Percentiles rank a stretch among this genome's conserved stretches.
phyloP scores from a whole-genome alignment of 768 basidiomycete genomes.

The Boletus rex-veris region DNA sequence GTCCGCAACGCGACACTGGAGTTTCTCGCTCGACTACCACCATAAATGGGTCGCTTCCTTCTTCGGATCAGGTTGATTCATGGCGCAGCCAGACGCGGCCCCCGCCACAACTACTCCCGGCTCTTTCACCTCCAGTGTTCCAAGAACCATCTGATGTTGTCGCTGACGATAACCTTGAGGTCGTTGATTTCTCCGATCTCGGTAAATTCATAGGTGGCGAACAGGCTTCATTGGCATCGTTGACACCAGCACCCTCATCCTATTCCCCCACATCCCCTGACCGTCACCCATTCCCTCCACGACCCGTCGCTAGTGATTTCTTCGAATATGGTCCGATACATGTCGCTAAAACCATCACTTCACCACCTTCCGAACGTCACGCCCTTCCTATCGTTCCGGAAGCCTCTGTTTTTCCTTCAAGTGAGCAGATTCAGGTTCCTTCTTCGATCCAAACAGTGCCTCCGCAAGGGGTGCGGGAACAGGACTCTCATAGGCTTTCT shows the following conservation, averaged over 20 bases:
- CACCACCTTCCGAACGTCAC: slow-evolving; percentile 17
- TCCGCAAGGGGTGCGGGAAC: slow-evolving; percentile 16
- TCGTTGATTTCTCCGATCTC: slow-evolving; percentile 79
- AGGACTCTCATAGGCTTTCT: slow-evolving; percentile 17
- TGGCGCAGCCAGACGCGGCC: slow-evolving; percentile 56
- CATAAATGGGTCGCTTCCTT: slow-evolving; percentile 27
- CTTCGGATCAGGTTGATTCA: slow-evolving; percentile 46
- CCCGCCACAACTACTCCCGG: slow-evolving; percentile 28
- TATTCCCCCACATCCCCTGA: slow-evolving; percentile 18
- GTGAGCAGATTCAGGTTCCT: slow-evolving; percentile 6
- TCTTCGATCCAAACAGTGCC: not conserved
- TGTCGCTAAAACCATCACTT: slow-evolving; percentile 35
- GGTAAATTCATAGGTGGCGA: slow-evolving; percentile 59
- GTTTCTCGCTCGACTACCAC: slow-evolving; percentile 1
- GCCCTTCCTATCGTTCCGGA: slow-evolving; percentile 17
- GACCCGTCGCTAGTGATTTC: slow-evolving; percentile 68
- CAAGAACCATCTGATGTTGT: slow-evolving; percentile 38
- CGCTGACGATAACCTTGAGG: slow-evolving; percentile 63
- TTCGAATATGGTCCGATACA: slow-evolving; percentile 50
- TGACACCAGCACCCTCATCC: slow-evolving; percentile 15
- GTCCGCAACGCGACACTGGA: slow-evolving; percentile 18
- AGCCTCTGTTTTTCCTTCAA: slow-evolving; percentile 2
- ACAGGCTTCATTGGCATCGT: slow-evolving; percentile 4
- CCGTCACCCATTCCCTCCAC: slow-evolving; percentile 31
- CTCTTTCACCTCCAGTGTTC: slow-evolving; percentile 34